Percentiles rank a stretch among this genome's conserved stretches.
phyloP scores from a whole-genome alignment of 208 protist species.

The Leishmania tropica region DNA sequence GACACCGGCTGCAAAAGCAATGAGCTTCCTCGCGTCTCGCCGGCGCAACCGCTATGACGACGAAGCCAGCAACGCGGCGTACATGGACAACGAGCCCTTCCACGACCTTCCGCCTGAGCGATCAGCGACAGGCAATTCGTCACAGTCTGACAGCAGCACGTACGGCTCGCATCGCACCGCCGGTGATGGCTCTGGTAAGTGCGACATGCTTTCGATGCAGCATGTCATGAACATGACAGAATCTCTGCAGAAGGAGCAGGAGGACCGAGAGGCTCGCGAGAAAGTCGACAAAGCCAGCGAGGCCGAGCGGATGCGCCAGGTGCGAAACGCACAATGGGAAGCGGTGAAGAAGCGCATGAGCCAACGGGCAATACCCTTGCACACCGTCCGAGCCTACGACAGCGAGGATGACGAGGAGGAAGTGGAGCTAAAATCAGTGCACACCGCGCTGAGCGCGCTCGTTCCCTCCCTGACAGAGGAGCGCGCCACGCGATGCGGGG shows the following conservation, averaged over 20 bases:
- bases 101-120: not conserved
- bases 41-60: conserved; percentile 16
- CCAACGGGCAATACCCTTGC: conserved; percentile 9
- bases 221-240: conserved; percentile 23
- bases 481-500: conserved; percentile 18
- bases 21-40: conserved; percentile 7
- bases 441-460: conserved; percentile 7
- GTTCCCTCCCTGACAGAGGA: conserved; percentile 26
- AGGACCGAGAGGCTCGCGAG: conserved; percentile 7
- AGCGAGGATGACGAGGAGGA: conserved; percentile 20
- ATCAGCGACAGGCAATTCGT: not conserved
- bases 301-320: conserved; percentile 21
- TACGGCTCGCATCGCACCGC: not conserved
- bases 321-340: conserved; percentile 38
- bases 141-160: not conserved
- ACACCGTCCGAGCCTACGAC: conserved; percentile 25
- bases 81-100: conserved; percentile 18
- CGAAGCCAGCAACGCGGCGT: conserved; percentile 20
- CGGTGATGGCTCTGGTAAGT: not conserved
- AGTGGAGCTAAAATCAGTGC: not conserved
- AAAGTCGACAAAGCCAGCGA: not conserved
- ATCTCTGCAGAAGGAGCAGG: conserved; percentile 26
- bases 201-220: conserved; percentile 19
- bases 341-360: conserved; percentile 45
- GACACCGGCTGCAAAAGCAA: not conserved